Conservation (phyloP, 495 filamentous ascomycete species). For the Neurospora sp. region DNA sequence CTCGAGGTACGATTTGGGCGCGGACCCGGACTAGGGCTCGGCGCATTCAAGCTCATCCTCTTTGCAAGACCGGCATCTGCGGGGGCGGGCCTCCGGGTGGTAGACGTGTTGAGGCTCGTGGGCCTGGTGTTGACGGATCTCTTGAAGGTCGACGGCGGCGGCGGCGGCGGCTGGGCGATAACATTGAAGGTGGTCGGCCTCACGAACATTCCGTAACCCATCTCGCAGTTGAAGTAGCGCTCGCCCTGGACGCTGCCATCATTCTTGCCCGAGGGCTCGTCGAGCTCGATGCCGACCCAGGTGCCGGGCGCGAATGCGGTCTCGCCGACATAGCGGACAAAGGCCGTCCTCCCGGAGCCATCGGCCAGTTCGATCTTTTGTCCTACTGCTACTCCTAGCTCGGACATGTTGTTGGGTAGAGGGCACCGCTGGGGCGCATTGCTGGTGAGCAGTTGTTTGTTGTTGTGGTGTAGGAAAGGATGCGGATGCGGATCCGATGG, state of each 20-base stretch:
- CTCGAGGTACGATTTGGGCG: constrained; percentile 38
- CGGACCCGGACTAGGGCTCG: constrained; percentile 50
- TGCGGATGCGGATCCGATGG: neutral
- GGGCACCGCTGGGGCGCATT: neutral
- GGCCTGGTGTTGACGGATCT: constrained; percentile 25
- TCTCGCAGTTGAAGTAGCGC: constrained; percentile 80
- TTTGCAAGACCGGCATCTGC: constrained; percentile 44
- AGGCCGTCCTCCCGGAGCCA: constrained; percentile 52
- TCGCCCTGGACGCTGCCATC: constrained; percentile 85
- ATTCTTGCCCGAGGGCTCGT: constrained; percentile 80
- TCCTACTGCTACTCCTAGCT: constrained; percentile 33
- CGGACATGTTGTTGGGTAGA: constrained; percentile 22
- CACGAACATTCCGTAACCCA: constrained; percentile 81
- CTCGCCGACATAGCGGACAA: constrained; percentile 69
- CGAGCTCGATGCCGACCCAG: constrained; percentile 87
- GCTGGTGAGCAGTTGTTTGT: neutral
- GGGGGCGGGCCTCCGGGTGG: constrained; percentile 23
- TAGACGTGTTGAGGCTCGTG: constrained; percentile 22
- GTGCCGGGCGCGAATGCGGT: constrained; percentile 71
- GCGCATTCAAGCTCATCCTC: constrained; percentile 56
- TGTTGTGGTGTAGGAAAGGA: neutral
- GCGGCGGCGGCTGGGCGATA: constrained; percentile 40
- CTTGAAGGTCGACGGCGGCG: constrained; percentile 22
- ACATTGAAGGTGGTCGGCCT: constrained; percentile 52
- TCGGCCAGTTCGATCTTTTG: constrained; percentile 58